Conservation (phyloP, 1,139 yeast species). For the Hyphopichia buzzinii region DNA sequence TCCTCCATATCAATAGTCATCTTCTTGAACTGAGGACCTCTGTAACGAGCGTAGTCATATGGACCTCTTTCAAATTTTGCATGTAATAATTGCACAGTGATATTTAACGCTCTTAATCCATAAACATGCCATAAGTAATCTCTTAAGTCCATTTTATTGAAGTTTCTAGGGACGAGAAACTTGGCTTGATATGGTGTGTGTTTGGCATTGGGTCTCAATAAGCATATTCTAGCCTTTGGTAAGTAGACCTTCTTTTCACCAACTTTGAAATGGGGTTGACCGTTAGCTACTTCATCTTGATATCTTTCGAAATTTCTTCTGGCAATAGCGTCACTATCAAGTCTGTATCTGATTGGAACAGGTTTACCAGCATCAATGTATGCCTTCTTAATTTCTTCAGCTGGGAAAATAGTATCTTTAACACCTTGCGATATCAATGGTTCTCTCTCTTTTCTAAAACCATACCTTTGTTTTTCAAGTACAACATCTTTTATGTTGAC, state of each 20-base stretch:
- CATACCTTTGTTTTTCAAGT: constrained; percentile 37
- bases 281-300: constrained; percentile 58
- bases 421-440: constrained; percentile 43
- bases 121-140: constrained; percentile 88
- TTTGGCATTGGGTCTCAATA: constrained; percentile 86
- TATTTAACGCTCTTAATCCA: constrained; percentile 82
- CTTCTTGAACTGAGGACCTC: constrained; percentile 81
- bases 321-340: constrained; percentile 36
- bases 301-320: constrained; percentile 41
- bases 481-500: constrained; percentile 40
- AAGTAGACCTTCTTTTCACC: constrained; percentile 74
- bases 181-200: constrained; percentile 96
- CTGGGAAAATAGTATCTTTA: constrained; percentile 42
- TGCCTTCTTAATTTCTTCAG: constrained; percentile 31
- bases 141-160: constrained; percentile 86
- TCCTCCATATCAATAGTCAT: constrained; percentile 94
- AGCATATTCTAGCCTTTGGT: constrained; percentile 78
- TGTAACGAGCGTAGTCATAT: constrained; percentile 66
- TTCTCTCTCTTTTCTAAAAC: constrained; percentile 38
- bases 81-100: constrained; percentile 82
- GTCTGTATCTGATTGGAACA: constrained; percentile 40
- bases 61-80: constrained; percentile 63
- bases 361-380: constrained; percentile 42
- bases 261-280: constrained; percentile 74
- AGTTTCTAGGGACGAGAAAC: constrained; percentile 85